Evolutionary conservation across 306 rosid genomes (phyloP), one percentile per base, ranked within the genome.

Genomic region (Pyrus bretschneideri): DNA sequence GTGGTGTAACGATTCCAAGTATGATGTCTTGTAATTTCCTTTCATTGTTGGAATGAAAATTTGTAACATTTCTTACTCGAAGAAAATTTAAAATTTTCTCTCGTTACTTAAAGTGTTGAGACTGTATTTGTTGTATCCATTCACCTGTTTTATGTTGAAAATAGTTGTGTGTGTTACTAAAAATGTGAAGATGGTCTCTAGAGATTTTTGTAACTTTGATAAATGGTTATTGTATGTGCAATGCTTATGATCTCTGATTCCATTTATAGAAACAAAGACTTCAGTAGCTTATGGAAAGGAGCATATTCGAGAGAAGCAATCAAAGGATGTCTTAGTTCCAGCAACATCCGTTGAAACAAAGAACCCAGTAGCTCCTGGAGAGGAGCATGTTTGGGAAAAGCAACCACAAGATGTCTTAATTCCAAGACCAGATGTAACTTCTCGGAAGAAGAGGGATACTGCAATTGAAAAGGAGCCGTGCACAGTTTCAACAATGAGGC

Each of bases 231-330:
- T 10, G 57, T 40, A 14, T 63, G 30, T 13, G 10, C 10, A 64
- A n/a, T 46, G 78, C 63, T 30, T 68, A 22, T 49, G 74, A 70
- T 35, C 31, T 29, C 70, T 3, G 33, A 51, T 73, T n/a, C 69
- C 46, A 64, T 33, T 52, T 58, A 73, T 63, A 58, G 62, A 13
- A 55, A 71, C 55, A 70, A 67, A 58, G 69, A 62, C 54, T 81
- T 65, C 23, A 19, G 61, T 74, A 73, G 83, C 81, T 49, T 75
- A 78, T 78, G 3, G 25, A 19, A 81, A 70, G 74, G 83, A 76
- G 69, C 57, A 73, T 74, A 51, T 57, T 19, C 14, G 5, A 17
- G 72, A 49, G 38, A 77, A 77, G 38, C 40, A 35, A 51, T 61
- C 30, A 59, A 38, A 14, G 59, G 66, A 77, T 80, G 63, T 31